Evolutionary conservation across 2,329 filamentous ascomycete genomes (phyloP).

Genomic region (Microcyclospora pomicola): DNA sequence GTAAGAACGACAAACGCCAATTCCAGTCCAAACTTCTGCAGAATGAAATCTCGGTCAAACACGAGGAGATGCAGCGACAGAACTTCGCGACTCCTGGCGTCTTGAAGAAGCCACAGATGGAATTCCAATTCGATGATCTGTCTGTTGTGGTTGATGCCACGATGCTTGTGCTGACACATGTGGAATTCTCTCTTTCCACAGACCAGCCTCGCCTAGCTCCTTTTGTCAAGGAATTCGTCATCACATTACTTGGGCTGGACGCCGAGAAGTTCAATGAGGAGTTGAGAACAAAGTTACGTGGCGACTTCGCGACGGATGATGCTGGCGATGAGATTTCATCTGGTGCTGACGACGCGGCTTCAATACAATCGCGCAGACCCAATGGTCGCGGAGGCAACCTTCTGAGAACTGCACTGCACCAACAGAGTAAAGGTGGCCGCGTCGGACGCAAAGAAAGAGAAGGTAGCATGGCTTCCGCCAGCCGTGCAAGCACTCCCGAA

Average conservation of each 20-base stretch:
- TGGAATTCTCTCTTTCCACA: conserved; percentile 27
- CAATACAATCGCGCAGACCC: conserved; percentile 49
- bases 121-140: conserved; percentile 52
- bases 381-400: conserved; percentile 65
- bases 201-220: conserved; percentile 31
- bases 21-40: conserved; percentile 83
- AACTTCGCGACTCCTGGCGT: conserved; percentile 14
- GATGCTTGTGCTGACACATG: conserved; percentile 31
- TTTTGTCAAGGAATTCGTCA: conserved; percentile 38
- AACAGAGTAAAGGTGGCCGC: conserved; percentile 56
- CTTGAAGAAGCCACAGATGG: conserved; percentile 44
- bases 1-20: conserved; percentile 74
- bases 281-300: conserved; percentile 53
- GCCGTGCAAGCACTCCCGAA: conserved; percentile 82
- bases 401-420: conserved; percentile 75
- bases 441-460: conserved; percentile 61
- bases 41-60: conserved; percentile 79
- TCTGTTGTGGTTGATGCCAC: conserved; percentile 40
- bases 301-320: conserved; percentile 47
- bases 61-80: conserved; percentile 74
- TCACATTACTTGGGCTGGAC: conserved; percentile 37
- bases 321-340: conserved; percentile 54
- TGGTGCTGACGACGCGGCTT: conserved; percentile 55
- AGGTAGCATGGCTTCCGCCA: conserved; percentile 61
- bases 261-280: conserved; percentile 44